These are phyloP conservation scores for Thalassiosira livingstoniorum DNA, from an alignment of 352 stramenopile species.

Conservation along the genomic window DNA sequence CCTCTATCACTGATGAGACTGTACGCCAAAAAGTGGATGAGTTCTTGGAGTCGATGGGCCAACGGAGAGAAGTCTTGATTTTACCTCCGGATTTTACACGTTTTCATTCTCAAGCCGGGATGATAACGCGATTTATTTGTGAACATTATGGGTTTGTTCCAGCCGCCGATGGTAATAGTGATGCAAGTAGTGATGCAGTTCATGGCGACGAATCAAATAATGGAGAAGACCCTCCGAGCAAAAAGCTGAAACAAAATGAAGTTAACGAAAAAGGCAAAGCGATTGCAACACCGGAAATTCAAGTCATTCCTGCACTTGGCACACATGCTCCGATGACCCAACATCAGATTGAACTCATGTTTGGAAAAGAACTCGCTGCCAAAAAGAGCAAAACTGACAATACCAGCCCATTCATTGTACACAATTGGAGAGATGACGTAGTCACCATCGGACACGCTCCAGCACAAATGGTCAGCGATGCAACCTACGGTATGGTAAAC, in stretches of 20 bases:
- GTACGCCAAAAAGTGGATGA: conserved; percentile 48
- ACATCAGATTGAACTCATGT: conserved; percentile 94
- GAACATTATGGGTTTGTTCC: conserved; percentile 92
- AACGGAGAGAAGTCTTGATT: conserved; percentile 86
- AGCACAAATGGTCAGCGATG: conserved; percentile 90
- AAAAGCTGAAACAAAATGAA: no score
- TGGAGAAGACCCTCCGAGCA: no score
- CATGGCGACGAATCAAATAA: no score
- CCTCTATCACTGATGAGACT: conserved; percentile 50
- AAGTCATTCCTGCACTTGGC: conserved; percentile 93
- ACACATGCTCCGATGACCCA: conserved; percentile 96
- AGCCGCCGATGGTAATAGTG: conserved; percentile 85
- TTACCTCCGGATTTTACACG: conserved; percentile 96
- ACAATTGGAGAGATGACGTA: conserved; percentile 98
- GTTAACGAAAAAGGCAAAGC: no score
- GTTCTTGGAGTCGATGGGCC: conserved; percentile 62
- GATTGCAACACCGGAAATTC: conserved; percentile 49
- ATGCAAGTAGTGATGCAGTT: no score
- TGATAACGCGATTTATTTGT: conserved; percentile 90
- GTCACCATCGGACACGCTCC: conserved; percentile 95
- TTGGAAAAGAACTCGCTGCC: conserved; percentile 80
- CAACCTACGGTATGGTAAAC: conserved; percentile 94
- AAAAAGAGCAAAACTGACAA: conserved; percentile 30
- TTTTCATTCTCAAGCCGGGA: conserved; percentile 94
- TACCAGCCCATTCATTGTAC: conserved; percentile 85